Evolutionary conservation across 1,284 basidiomycete genomes (phyloP).

Genomic region (Microbotryum lychnidis-dioicae): DNA sequence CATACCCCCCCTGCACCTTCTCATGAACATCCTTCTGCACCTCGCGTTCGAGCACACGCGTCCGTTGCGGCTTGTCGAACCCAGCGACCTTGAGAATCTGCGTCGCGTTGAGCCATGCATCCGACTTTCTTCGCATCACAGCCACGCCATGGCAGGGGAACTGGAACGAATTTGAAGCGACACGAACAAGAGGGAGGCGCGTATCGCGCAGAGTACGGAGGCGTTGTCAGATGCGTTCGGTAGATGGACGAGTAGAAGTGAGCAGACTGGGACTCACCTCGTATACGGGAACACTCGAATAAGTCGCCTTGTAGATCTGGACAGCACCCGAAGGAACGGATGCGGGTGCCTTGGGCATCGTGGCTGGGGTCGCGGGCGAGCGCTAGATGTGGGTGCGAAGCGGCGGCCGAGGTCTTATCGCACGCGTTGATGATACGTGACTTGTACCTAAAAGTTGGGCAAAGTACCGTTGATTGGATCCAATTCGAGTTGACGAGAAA

Average conservation of each 20-base stretch:
- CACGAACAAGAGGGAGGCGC: not conserved
- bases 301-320: constrained; percentile 40
- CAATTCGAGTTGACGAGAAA: no score
- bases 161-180: constrained; percentile 9
- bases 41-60: constrained; percentile 92
- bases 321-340: not conserved
- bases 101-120: constrained; percentile 97
- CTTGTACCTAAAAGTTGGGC: no score
- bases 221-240: not conserved
- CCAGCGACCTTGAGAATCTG: constrained; percentile 99
- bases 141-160: constrained; percentile 74
- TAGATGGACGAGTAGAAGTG: no score
- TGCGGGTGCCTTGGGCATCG: no score
- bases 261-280: constrained; percentile 33
- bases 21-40: constrained; percentile 98
- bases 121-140: constrained; percentile 91
- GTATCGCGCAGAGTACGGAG: no score
- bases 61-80: constrained; percentile 97
- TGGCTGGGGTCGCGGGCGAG: no score
- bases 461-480: no score
- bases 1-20: constrained; percentile 98
- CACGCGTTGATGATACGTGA: no score
- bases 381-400: no score
- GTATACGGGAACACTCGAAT: constrained; percentile 44
- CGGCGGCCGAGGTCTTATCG: no score